Conservation (phyloP, 805 yeast genomes). For the Candida insectorum region DNA sequence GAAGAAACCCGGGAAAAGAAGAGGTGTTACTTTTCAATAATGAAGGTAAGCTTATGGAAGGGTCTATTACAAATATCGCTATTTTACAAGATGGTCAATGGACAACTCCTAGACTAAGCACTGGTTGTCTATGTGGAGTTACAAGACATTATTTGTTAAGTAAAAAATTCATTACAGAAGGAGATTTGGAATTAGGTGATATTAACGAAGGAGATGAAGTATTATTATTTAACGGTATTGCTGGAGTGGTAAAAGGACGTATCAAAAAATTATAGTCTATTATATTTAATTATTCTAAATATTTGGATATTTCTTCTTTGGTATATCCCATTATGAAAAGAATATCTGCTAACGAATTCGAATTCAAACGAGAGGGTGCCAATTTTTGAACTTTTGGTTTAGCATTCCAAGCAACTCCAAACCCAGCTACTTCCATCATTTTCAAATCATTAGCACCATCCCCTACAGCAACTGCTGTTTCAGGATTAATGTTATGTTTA, state of each 20-base stretch:
- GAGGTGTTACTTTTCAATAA: conserved; percentile 63
- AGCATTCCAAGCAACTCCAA: conserved; percentile 96
- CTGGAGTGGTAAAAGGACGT: conserved; percentile 70
- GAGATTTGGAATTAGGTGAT: conserved; percentile 42
- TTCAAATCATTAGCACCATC: conserved; percentile 96
- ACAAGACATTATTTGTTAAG: conserved; percentile 61
- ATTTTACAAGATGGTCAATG: conserved; percentile 48
- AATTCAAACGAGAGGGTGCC: conserved; percentile 82
- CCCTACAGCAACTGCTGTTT: conserved; percentile 76
- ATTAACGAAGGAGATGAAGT: conserved; percentile 65
- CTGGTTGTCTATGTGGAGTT: conserved; percentile 87
- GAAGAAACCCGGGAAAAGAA: conserved; percentile 48
- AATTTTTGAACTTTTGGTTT: conserved; percentile 83
- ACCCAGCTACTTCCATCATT: conserved; percentile 91
- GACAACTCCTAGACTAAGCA: conserved; percentile 75
- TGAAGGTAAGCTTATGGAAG: conserved; percentile 65
- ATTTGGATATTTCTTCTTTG: conserved; percentile 47
- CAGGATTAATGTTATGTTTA: conserved; percentile 49
- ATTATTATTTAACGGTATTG: conserved; percentile 74
- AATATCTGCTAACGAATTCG: conserved; percentile 68
- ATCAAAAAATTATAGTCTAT: conserved; percentile 19
- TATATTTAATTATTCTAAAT: background rate
- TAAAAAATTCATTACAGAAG: conserved; percentile 53
- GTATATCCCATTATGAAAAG: conserved; percentile 77
- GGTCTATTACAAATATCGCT: conserved; percentile 80